Evolutionary conservation across 2,329 filamentous ascomycete genomes (phyloP).

Genomic region (Pyrenophora teres): DNA sequence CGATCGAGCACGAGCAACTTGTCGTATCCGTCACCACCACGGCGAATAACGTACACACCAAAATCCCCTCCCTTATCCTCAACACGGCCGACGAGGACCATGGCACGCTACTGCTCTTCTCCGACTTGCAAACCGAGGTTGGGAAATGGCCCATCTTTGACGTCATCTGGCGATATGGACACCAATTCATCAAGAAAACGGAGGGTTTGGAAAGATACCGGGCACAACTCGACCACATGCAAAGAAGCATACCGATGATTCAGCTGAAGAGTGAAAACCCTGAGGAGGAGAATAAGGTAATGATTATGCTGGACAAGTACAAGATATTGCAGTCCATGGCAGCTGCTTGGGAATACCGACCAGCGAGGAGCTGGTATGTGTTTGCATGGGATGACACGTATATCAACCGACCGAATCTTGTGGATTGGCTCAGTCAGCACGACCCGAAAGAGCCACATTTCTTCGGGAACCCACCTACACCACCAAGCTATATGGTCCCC

Average conservation of each 20-base stretch:
- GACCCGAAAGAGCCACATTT: conserved; percentile 57
- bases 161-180: conserved; percentile 40
- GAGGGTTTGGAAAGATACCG: conserved; percentile 46
- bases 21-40: conserved; percentile 62
- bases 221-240: conserved; percentile 38
- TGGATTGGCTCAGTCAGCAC: conserved; percentile 58
- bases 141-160: conserved; percentile 45
- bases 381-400: conserved; percentile 66
- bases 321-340: conserved; percentile 47
- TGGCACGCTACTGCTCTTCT: conserved; percentile 47
- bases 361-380: conserved; percentile 61
- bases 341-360: conserved; percentile 43
- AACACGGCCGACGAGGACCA: conserved; percentile 35
- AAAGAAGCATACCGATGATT: conserved; percentile 34
- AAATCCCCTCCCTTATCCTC: conserved; percentile 52
- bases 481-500: conserved; percentile 26
- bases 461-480: conserved; percentile 52
- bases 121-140: conserved; percentile 45
- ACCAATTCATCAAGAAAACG: conserved; percentile 34
- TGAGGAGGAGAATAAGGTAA: conserved; percentile 25
- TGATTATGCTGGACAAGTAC: conserved; percentile 44
- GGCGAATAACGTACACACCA: conserved; percentile 60
- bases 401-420: conserved; percentile 58
- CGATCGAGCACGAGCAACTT: conserved; percentile 40
- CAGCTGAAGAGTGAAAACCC: conserved; percentile 25